phyloP scores from a whole-genome alignment of 495 filamentous ascomycete species.

The Neurospora sp. region DNA sequence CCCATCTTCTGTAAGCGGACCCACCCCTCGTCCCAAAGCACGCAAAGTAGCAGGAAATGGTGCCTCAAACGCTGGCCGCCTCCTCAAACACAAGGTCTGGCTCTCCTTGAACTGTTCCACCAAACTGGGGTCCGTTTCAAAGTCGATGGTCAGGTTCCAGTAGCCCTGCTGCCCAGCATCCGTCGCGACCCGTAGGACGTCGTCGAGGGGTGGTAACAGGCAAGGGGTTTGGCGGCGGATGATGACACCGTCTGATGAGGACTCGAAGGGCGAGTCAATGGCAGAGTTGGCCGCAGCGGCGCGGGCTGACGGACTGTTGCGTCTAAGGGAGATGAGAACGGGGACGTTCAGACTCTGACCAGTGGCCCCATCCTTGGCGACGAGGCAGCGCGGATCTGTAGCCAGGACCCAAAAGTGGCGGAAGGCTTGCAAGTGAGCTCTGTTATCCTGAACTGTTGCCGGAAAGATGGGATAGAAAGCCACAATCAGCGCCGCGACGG shows the following conservation, averaged over 20 bases:
- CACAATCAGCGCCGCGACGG: constrained; percentile 75
- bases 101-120: constrained; percentile 61
- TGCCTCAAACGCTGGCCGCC: constrained; percentile 59
- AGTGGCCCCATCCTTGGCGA: constrained; percentile 75
- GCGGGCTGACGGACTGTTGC: constrained; percentile 13
- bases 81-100: constrained; percentile 72
- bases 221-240: constrained; percentile 53
- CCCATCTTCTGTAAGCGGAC: constrained; percentile 8
- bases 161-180: constrained; percentile 52
- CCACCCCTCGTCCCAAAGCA: constrained; percentile 45
- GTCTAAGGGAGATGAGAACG: constrained; percentile 38
- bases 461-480: constrained; percentile 94
- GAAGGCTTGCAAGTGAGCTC: constrained; percentile 91
- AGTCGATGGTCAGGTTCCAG: constrained; percentile 79
- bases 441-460: constrained; percentile 78
- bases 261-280: background rate
- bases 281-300: background rate
- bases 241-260: constrained; percentile 1
- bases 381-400: constrained; percentile 77
- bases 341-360: constrained; percentile 67
- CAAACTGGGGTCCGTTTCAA: constrained; percentile 53
- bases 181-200: constrained; percentile 58
- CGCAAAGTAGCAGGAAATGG: constrained; percentile 68
- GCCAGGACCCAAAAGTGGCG: constrained; percentile 96
- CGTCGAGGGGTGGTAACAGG: constrained; percentile 69